A percentile compares a stretch with the other conserved stretches of the same genome.
phyloP scores from a whole-genome alignment of 2,329 filamentous ascomycete species.

The Phyllosticta citrichinensis region DNA sequence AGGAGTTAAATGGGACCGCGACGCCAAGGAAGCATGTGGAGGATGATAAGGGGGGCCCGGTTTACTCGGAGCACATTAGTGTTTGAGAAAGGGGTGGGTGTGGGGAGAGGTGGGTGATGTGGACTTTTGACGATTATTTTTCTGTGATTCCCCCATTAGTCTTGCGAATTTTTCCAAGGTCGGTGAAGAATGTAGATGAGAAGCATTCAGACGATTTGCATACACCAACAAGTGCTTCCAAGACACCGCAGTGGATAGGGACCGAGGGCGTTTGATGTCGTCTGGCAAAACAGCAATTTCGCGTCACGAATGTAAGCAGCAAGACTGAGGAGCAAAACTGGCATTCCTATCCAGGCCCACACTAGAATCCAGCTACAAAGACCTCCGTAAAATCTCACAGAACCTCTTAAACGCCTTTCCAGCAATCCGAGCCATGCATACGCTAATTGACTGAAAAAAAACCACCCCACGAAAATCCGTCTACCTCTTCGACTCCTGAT shows the following conservation, averaged over 20 bases:
- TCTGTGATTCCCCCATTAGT: not conserved
- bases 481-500: not conserved
- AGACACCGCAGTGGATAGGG: too few relatives aligned
- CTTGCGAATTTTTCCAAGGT: too few relatives aligned
- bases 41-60: not conserved
- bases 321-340: too few relatives aligned
- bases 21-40: not conserved
- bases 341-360: not conserved
- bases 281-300: too few relatives aligned
- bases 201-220: too few relatives aligned
- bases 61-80: not conserved
- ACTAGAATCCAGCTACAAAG: not conserved
- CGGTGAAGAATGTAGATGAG: too few relatives aligned
- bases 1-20: not conserved
- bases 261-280: too few relatives aligned
- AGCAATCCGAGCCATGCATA: not conserved
- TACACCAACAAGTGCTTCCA: too few relatives aligned
- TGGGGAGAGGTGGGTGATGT: not conserved
- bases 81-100: not conserved
- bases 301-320: too few relatives aligned
- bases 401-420: not conserved
- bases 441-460: not conserved
- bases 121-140: not conserved
- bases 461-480: not conserved
- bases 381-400: not conserved